Conservation (phyloP, 345 rosid genomes). For the Aquilaria yunnanensis region DNA sequence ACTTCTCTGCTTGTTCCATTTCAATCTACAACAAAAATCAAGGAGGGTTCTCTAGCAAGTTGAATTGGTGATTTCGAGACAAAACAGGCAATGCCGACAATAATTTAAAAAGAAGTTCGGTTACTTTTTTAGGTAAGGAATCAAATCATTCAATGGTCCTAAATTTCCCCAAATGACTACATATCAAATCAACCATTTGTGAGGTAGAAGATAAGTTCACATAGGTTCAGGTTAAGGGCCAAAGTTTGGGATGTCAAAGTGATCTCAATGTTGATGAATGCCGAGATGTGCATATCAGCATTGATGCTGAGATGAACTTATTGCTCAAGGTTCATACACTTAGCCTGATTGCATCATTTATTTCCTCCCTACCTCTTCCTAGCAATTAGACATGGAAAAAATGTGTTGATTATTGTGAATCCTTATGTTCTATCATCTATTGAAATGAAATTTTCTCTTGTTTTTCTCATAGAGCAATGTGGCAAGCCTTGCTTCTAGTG, state of each 20-base stretch:
- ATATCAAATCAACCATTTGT: constrained; percentile 34
- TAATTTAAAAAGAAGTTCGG: too few species aligned
- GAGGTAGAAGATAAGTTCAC: constrained; percentile 43
- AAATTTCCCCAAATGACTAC: constrained; percentile 5
- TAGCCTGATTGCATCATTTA: constrained; percentile 11
- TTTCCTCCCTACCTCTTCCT: background rate
- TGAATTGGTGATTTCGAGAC: too few species aligned
- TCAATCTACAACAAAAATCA: too few species aligned
- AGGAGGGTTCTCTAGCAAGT: too few species aligned
- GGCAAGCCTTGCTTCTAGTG: background rate
- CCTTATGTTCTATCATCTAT: background rate
- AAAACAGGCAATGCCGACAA: too few species aligned
- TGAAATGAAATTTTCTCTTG: background rate
- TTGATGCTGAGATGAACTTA: constrained; percentile 28
- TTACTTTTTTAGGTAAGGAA: too few species aligned
- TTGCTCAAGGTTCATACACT: constrained; percentile 31
- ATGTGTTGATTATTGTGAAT: background rate
- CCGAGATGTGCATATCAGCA: constrained; percentile 46
- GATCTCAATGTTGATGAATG: constrained; percentile 41
- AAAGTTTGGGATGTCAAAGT: constrained; percentile 24
- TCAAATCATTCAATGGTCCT: too few species aligned
- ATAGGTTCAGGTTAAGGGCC: constrained; percentile 26
- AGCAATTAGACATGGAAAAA: background rate
- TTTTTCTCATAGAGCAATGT: background rate
- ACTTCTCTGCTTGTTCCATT: too few species aligned